Evolutionary conservation across 805 yeast species (phyloP), one percentile per base, ranked within the genome.

Genomic region (Metschnikowia colocasiae): DNA sequence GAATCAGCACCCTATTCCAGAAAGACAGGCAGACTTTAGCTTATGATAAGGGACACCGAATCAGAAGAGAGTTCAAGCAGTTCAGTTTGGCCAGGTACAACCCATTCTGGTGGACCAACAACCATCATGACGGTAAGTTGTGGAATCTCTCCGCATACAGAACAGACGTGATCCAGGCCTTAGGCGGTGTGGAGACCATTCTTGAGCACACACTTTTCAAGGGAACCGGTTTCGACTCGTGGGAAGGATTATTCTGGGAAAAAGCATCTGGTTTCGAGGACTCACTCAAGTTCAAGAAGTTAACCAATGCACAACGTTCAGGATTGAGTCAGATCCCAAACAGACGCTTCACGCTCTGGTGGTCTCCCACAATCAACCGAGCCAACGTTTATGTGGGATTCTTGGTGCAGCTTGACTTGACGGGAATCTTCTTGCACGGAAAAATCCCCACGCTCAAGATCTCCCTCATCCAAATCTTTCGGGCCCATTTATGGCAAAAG

Each of bases 161-260:
- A 57, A 84, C 96, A 0, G 99, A 94, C 67, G 97, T 94, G 2
- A 91, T 94, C 38, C 97, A 94, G 65, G 96, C 98, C 0, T 75
- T 94, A 3, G 99, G 99, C 40, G 99, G 99, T 43, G 87, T 94
- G 49, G 97, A 92, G 59, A 89, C 98, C 0, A 94, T 94, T 61
- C 66, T 94, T 50, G 98, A 92, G 59, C 99, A 94, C 59, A 90
- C 98, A 0, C 67, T 94, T 39, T 94, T 94, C 73, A 89, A 87
- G 62, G 99, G 95, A 10, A 94, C 99, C 1, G 99, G 99, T 0
- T 94, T 94, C 61, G 95, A 87, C 56, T 87, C 95, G 7, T 94
- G 99, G 99, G 99, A 94, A 69, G 98, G 99, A 4, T 71, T 94
- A 22, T 94, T 94, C 66, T 94, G 99, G 99, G 99, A 94, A 61